Evolutionary conservation across 2,329 filamentous ascomycete species (phyloP), one percentile per base, ranked within the genome.

Genomic region (Penicillium verrucosum): DNA sequence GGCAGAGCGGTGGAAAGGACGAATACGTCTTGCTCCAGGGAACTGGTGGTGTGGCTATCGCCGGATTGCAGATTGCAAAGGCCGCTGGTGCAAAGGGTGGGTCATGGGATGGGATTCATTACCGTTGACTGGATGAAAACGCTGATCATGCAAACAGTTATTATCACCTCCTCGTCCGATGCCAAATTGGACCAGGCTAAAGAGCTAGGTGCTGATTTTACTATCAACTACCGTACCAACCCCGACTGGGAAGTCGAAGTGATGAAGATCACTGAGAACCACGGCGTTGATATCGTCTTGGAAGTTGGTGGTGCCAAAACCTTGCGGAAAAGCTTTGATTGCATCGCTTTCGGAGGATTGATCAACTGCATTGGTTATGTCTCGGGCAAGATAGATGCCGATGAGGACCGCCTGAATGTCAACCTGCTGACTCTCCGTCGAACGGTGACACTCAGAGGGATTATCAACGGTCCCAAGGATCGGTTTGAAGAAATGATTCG

Each of bases 401-500:
- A 74, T 5, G 80, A 77, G 0, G 82, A 85, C 68, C 69, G 82
- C 43, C 74, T 81, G 8, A 86, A 87, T 60, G 80, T 85, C 14
- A 88, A 88, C 63, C 72, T 88, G 29, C 73, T 83, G 18, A 77
- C 80, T 2, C 63, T 83, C 43, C 73, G 75, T 58, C 73, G 79
- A 23, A 83, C 78, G 41, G 78, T 82, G 1, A 83, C 80, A 1
- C 65, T 84, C 8, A 82, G 82, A 68, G 81, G 86, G 0, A 81
- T 88, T 7, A 64, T 88, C 29, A 87, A 88, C 68, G 86, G 86
- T 0, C 84, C 86, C 0, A 79, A 78, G 60, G 82, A 84, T 59
- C 73, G 79, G 40, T 81, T 76, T 37, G 72, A 76, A 60, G 73
- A 75, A 53, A 70, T 75, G 69, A 46, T 71, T 11, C 55, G 41